Conservation (phyloP, 2,329 filamentous ascomycete genomes). For the Ascochyta koolunga region DNA sequence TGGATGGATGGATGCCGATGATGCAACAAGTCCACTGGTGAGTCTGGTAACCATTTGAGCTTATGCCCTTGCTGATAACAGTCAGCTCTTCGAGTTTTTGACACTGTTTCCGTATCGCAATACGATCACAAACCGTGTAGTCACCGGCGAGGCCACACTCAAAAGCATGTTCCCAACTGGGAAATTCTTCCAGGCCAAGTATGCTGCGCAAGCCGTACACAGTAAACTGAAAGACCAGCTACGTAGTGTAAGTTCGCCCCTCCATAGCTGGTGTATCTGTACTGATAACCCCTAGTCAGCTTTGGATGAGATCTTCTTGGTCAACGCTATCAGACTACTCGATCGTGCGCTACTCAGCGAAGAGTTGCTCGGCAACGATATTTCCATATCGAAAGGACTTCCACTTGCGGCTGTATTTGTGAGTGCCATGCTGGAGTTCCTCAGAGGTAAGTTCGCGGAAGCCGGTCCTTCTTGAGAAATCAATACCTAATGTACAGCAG, state of each 20-base stretch:
- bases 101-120: slow-evolving; percentile 39
- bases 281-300: slow-evolving; percentile 32
- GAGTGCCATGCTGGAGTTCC: slow-evolving; percentile 38
- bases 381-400: slow-evolving; percentile 29
- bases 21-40: slow-evolving; percentile 50
- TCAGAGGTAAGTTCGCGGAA: slow-evolving; percentile 36
- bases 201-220: slow-evolving; percentile 40
- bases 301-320: slow-evolving; percentile 40
- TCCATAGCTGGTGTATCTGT: neutral
- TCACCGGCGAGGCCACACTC: slow-evolving; percentile 27
- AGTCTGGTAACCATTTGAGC: neutral
- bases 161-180: slow-evolving; percentile 43
- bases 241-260: slow-evolving; percentile 30
- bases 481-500: slow-evolving; percentile 38
- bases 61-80: slow-evolving; percentile 16
- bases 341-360: slow-evolving; percentile 38
- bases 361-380: slow-evolving; percentile 28
- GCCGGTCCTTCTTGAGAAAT: neutral
- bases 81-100: slow-evolving; percentile 45
- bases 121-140: slow-evolving; percentile 36
- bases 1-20: slow-evolving; percentile 76
- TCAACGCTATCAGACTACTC: slow-evolving; percentile 40
- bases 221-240: slow-evolving; percentile 40
- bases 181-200: slow-evolving; percentile 45
- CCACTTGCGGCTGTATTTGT: slow-evolving; percentile 39